phyloP scores from a whole-genome alignment of 148 eudicot species.

The Talinum fruticosum region DNA sequence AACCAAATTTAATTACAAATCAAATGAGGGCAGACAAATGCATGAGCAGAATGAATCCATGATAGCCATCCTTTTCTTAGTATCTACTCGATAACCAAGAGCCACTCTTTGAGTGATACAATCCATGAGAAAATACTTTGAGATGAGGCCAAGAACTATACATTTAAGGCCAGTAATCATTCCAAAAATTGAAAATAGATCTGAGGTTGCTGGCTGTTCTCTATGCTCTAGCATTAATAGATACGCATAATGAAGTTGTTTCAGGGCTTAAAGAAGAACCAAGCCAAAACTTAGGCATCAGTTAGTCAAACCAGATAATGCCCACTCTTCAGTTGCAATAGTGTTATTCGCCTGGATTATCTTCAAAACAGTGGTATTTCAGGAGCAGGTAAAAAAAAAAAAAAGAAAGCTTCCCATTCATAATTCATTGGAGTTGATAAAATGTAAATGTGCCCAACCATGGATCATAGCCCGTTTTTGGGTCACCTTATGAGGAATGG shows the following conservation, averaged over 20 bases:
- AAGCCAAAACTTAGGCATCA: background rate
- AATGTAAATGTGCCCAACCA: too few species aligned
- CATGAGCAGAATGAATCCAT: background rate
- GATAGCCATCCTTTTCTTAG: too few species aligned
- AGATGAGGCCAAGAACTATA: background rate
- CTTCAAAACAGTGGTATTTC: background rate
- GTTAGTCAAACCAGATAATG: background rate
- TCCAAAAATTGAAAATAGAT: background rate
- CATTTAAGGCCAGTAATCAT: background rate
- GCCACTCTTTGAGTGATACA: background rate
- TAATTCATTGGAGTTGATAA: too few species aligned
- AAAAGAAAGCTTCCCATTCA: background rate
- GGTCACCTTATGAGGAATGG: too few species aligned
- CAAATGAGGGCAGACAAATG: background rate
- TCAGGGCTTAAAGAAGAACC: too few species aligned
- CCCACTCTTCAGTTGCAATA: background rate
- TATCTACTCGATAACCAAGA: background rate
- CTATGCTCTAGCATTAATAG: background rate
- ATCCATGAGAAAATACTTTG: background rate
- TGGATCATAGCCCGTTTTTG: too few species aligned
- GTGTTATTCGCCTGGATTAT: background rate
- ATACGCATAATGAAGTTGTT: background rate
- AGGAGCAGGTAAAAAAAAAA: background rate
- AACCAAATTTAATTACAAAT: background rate
- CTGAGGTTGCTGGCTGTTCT: background rate